phyloP scores from a whole-genome alignment of 1,284 basidiomycete species.

The Caloboletus inedulis region DNA sequence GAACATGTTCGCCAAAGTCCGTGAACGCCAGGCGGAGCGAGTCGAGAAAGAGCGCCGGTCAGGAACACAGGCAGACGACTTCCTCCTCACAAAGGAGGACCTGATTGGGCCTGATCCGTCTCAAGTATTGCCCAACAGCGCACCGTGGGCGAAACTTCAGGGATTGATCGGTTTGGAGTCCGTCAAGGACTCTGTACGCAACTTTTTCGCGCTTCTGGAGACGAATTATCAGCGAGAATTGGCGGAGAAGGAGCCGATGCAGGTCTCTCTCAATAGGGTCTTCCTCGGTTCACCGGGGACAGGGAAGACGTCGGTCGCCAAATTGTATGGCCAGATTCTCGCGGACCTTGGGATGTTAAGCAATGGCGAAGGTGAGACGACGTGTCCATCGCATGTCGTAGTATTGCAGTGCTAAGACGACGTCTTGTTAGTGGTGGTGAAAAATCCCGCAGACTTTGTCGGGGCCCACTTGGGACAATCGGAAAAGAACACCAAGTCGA shows the following conservation, averaged over 20 bases:
- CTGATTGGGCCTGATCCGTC: slow-evolving; percentile 63
- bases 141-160: slow-evolving; percentile 52
- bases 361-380: slow-evolving; percentile 58
- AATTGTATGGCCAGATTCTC: slow-evolving; percentile 59
- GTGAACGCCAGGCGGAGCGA: slow-evolving; percentile 41
- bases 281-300: slow-evolving; percentile 65
- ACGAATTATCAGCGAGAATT: slow-evolving; percentile 61
- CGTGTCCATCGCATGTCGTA: neutral
- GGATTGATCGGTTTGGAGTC: slow-evolving; percentile 49
- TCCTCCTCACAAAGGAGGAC: slow-evolving; percentile 19
- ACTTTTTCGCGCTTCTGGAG: slow-evolving; percentile 44
- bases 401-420: neutral
- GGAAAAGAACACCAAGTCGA: slow-evolving; percentile 60
- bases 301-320: slow-evolving; percentile 66
- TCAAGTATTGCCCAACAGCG: slow-evolving; percentile 42
- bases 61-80: slow-evolving; percentile 14
- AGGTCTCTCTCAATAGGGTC: slow-evolving; percentile 57
- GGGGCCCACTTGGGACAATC: slow-evolving; percentile 55
- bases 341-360: slow-evolving; percentile 58
- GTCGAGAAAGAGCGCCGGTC: slow-evolving; percentile 12
- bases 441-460: slow-evolving; percentile 65
- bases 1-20: slow-evolving; percentile 44
- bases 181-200: slow-evolving; percentile 56
- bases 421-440: slow-evolving; percentile 48
- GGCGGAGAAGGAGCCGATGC: slow-evolving; percentile 48